Percentiles rank a stretch among this genome's conserved stretches.
Conservation (phyloP, 306 rosid genomes). For the Calophaca sinica region DNA sequence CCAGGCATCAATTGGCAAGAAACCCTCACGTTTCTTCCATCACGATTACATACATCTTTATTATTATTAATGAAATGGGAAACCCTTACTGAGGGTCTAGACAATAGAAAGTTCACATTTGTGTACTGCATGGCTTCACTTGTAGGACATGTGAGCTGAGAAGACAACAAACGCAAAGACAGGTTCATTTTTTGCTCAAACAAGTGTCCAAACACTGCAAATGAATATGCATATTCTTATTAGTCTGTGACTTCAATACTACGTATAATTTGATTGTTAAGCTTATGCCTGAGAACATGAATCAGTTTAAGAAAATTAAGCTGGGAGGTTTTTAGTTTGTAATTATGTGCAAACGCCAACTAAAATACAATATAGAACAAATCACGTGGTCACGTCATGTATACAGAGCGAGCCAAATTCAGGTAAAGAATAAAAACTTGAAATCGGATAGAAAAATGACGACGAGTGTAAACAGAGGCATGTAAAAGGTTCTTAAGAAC, state of each 20-base stretch:
- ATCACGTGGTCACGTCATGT: neutral
- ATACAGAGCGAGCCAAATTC: slow-evolving; percentile 23
- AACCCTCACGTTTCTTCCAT: slow-evolving; percentile 51
- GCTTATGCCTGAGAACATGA: neutral
- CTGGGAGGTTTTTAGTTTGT: slow-evolving; percentile 6
- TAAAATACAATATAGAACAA: neutral
- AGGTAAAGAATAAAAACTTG: neutral
- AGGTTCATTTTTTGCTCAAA: slow-evolving; percentile 53
- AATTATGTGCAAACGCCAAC: neutral
- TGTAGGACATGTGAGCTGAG: slow-evolving; percentile 54
- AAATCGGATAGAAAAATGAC: neutral
- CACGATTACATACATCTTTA: slow-evolving; percentile 48
- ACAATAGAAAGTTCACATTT: slow-evolving; percentile 43
- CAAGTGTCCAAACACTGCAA: slow-evolving; percentile 41
- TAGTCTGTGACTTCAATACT: slow-evolving; percentile 12
- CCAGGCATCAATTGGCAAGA: slow-evolving; percentile 62
- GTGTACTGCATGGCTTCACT: slow-evolving; percentile 53
- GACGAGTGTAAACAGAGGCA: neutral
- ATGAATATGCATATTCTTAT: slow-evolving; percentile 29
- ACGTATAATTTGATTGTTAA: neutral
- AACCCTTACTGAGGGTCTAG: slow-evolving; percentile 52
- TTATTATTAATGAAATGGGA: slow-evolving; percentile 54
- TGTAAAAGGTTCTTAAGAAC: neutral
- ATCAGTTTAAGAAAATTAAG: slow-evolving; percentile 15
- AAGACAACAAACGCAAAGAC: slow-evolving; percentile 54